These are phyloP conservation scores for Blechomonas ayalai DNA, from an alignment of 208 protist species.

Conservation along the genomic window DNA sequence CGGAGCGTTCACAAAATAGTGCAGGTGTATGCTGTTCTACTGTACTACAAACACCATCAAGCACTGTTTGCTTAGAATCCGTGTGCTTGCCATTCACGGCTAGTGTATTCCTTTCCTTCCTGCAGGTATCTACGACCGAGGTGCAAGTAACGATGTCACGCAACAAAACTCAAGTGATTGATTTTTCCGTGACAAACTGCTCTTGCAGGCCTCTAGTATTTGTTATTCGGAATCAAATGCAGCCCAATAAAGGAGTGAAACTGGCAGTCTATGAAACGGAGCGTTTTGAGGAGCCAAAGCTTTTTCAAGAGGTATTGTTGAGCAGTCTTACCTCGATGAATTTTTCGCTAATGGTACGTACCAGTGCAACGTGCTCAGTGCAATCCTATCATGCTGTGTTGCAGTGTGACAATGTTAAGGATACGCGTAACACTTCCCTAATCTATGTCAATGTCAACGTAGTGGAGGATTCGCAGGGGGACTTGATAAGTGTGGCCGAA, in stretches of 20 bases:
- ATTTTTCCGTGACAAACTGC: slow-evolving; percentile 65
- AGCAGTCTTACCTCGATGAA: slow-evolving; percentile 66
- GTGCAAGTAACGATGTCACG: slow-evolving; percentile 62
- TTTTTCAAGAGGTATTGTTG: slow-evolving; percentile 48
- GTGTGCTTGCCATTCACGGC: slow-evolving; percentile 47
- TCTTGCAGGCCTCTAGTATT: slow-evolving; percentile 57
- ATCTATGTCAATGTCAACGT: slow-evolving; percentile 68
- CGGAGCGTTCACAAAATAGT: too few relatives aligned
- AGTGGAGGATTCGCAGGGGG: slow-evolving; percentile 47
- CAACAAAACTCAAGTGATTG: slow-evolving; percentile 63
- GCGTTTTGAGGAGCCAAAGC: slow-evolving; percentile 66
- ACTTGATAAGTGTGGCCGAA: slow-evolving; percentile 45
- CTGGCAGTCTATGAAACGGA: slow-evolving; percentile 68
- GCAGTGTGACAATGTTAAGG: slow-evolving; percentile 79
- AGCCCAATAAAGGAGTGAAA: slow-evolving; percentile 48
- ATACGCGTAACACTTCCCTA: slow-evolving; percentile 51
- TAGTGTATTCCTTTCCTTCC: slow-evolving; percentile 58
- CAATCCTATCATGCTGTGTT: slow-evolving; percentile 50
- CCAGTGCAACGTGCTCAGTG: slow-evolving; percentile 11
- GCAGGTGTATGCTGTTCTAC: too few relatives aligned
- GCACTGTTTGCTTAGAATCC: slow-evolving; percentile 19
- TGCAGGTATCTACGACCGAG: slow-evolving; percentile 54
- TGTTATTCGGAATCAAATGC: slow-evolving; percentile 63
- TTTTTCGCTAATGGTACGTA: slow-evolving; percentile 68
- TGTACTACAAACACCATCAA: too few relatives aligned